Conservation (phyloP, 208 protist species). For the Crithidia acanthocephali region DNA sequence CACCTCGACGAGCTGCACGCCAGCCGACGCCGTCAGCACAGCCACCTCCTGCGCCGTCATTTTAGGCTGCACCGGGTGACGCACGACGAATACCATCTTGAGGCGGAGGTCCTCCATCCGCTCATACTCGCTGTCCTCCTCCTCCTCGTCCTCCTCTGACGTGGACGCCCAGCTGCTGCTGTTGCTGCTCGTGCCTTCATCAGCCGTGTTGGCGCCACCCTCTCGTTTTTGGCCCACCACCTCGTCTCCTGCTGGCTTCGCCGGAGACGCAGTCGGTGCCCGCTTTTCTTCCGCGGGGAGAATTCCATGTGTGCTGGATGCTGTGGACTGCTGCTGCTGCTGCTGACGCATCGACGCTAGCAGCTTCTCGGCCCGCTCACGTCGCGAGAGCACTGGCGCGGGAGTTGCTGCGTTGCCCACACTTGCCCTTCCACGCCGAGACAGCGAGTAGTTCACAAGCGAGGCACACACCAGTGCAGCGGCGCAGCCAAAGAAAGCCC, state of each 20-base stretch:
- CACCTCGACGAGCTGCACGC: conserved; percentile 46
- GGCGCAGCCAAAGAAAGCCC: conserved; percentile 9
- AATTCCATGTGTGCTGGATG: too few species aligned
- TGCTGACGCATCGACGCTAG: conserved; percentile 21
- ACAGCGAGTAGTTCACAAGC: conserved; percentile 3
- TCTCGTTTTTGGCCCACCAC: neutral
- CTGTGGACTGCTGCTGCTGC: too few species aligned
- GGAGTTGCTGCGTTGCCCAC: neutral
- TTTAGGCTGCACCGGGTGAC: conserved; percentile 41
- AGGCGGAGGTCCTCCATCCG: conserved; percentile 53
- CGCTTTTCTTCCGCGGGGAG: too few species aligned
- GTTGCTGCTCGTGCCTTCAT: neutral
- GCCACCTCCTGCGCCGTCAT: conserved; percentile 49
- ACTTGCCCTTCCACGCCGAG: neutral
- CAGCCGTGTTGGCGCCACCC: too few species aligned
- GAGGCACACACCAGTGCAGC: conserved; percentile 3
- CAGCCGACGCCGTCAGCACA: conserved; percentile 46
- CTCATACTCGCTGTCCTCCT: conserved; percentile 60
- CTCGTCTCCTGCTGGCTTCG: too few species aligned
- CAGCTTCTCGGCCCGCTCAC: conserved; percentile 23
- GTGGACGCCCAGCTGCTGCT: conserved; percentile 23
- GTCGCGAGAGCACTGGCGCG: neutral
- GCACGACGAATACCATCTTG: conserved; percentile 84
- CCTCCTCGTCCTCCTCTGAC: conserved; percentile 23
- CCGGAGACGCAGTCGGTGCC: too few species aligned